Conservation (phyloP, 2,329 filamentous ascomycete species). For the Amesomyces nigricolor region DNA sequence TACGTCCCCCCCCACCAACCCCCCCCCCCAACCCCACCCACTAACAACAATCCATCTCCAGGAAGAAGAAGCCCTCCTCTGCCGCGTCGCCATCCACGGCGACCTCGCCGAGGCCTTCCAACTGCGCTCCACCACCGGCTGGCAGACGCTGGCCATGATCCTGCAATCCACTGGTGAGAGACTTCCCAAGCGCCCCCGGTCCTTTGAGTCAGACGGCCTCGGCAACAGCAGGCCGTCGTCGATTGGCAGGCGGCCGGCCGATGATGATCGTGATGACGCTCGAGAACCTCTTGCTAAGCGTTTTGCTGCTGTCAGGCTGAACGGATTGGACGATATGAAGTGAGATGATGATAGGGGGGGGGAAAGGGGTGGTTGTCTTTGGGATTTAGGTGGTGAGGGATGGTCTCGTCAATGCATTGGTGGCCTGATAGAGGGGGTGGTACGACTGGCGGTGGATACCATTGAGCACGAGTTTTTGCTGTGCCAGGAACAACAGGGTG, state of each 20-base stretch:
- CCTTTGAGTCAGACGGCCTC: slow-evolving; percentile 30
- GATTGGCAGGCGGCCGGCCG: background rate
- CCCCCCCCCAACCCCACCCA: background rate
- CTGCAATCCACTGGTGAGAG: slow-evolving; percentile 96
- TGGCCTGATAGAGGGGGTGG: too few species aligned
- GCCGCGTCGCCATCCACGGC: slow-evolving; percentile 74
- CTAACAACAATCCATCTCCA: slow-evolving; percentile 34
- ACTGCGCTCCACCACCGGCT: slow-evolving; percentile 80
- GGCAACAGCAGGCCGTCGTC: slow-evolving; percentile 1
- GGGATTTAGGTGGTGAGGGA: too few species aligned
- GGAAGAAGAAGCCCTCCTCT: slow-evolving; percentile 86
- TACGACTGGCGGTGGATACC: too few species aligned
- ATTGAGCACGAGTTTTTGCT: too few species aligned
- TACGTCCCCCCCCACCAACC: slow-evolving; percentile 37
- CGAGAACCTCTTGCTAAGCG: slow-evolving; percentile 59
- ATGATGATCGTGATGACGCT: slow-evolving; percentile 29
- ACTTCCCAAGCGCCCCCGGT: slow-evolving; percentile 66
- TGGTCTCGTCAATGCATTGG: too few species aligned
- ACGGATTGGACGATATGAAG: slow-evolving; percentile 30
- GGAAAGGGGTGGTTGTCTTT: too few species aligned
- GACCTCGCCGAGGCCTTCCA: slow-evolving; percentile 76
- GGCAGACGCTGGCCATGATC: slow-evolving; percentile 90
- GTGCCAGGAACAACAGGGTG: too few species aligned
- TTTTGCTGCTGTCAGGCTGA: slow-evolving; percentile 62
- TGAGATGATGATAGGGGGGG: too few species aligned